phyloP scores from a whole-genome alignment of 371 early-diverging fungal species.

The Catenaria anguillulae region DNA sequence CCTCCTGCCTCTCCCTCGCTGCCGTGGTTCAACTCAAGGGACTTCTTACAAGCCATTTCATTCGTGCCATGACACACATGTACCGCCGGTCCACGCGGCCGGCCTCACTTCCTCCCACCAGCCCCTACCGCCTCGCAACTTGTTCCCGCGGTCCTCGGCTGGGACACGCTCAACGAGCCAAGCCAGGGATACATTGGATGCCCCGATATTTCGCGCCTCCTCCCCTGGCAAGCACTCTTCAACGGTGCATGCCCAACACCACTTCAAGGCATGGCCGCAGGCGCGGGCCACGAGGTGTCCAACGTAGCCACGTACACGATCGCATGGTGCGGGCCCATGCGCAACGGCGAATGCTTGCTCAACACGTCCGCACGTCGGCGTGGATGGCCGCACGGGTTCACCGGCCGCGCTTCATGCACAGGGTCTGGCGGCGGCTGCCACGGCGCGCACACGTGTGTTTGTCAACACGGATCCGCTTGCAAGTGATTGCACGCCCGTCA shows the following conservation, averaged over 20 bases:
- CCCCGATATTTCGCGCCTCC: constrained; percentile 18
- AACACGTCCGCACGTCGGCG: too few relatives aligned
- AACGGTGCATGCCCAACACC: constrained; percentile 47
- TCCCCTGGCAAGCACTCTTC: constrained; percentile 22
- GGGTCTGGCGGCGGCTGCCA: constrained; percentile 5
- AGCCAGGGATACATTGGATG: constrained; percentile 42
- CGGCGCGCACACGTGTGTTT: background rate
- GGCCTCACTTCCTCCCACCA: constrained; percentile 25
- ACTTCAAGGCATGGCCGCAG: constrained; percentile 44
- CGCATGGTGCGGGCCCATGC: constrained; percentile 40
- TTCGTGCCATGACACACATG: constrained; percentile 31
- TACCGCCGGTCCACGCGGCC: constrained; percentile 24
- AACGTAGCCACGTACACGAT: constrained; percentile 41
- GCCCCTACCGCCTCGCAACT: background rate
- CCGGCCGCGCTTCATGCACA: too few relatives aligned
- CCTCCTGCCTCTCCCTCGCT: too few relatives aligned
- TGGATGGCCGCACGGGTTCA: too few relatives aligned
- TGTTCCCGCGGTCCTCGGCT: constrained; percentile 36
- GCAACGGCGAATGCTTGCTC: too few relatives aligned
- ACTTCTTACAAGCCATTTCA: constrained; percentile 53
- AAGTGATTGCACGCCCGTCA: constrained; percentile 11
- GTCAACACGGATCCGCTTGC: background rate
- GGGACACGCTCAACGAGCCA: constrained; percentile 60
- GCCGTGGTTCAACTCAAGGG: too few relatives aligned
- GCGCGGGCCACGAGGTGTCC: constrained; percentile 29